phyloP scores from a whole-genome alignment of 1,139 yeast species.

The Pichia kudriavzevii region DNA sequence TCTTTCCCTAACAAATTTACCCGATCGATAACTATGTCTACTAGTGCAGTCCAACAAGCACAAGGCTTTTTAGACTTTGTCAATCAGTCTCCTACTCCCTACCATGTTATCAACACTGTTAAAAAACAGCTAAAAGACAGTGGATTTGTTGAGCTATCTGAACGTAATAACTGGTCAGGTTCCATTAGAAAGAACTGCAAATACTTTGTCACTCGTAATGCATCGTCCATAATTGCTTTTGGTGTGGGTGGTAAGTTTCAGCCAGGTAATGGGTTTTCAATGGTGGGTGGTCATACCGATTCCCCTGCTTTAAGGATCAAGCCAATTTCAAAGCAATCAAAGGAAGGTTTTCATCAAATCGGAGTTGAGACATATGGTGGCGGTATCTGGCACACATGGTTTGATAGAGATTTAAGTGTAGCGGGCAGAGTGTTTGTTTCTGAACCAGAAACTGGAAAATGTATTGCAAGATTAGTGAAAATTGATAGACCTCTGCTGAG shows the following conservation, averaged over 20 bases:
- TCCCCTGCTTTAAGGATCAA: slow-evolving; percentile 88
- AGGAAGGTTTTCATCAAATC: slow-evolving; percentile 78
- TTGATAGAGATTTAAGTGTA: slow-evolving; percentile 83
- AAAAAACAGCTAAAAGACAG: slow-evolving; percentile 44
- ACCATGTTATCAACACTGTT: slow-evolving; percentile 76
- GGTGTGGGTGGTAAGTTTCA: slow-evolving; percentile 65
- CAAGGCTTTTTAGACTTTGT: slow-evolving; percentile 67
- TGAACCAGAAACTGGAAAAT: slow-evolving; percentile 40
- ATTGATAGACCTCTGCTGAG: slow-evolving; percentile 78
- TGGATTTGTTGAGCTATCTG: slow-evolving; percentile 72
- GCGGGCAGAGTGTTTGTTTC: slow-evolving; percentile 85
- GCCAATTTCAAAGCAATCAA: slow-evolving; percentile 70
- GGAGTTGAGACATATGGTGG: slow-evolving; percentile 97
- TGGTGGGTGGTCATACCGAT: slow-evolving; percentile 93
- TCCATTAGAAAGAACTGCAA: slow-evolving; percentile 48
- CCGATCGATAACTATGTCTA: too few relatives aligned
- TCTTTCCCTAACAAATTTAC: too few relatives aligned
- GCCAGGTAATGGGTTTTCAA: slow-evolving; percentile 80
- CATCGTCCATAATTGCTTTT: slow-evolving; percentile 82
- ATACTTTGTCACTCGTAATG: slow-evolving; percentile 80
- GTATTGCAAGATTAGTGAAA: slow-evolving; percentile 63
- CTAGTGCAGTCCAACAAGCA: slow-evolving; percentile 35
- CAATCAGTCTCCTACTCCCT: slow-evolving; percentile 87
- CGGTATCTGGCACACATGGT: slow-evolving; percentile 87
- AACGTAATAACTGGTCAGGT: slow-evolving; percentile 69